phyloP scores from a whole-genome alignment of 495 filamentous ascomycete genomes.

The Penicillium angulare region DNA sequence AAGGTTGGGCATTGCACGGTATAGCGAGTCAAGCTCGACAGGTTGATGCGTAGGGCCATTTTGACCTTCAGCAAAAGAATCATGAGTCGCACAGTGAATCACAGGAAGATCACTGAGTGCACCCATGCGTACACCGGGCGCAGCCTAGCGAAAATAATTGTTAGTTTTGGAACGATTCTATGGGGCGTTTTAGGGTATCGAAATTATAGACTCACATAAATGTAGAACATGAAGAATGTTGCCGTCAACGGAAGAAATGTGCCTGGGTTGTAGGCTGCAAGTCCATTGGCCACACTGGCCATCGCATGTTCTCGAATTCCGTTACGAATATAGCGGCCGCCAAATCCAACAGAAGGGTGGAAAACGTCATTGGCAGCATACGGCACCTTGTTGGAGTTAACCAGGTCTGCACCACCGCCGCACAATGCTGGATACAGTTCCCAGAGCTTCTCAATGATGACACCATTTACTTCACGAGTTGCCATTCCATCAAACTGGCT shows the following conservation, averaged over 20 bases:
- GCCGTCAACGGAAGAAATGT: constrained; percentile 45
- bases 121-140: constrained; percentile 51
- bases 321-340: constrained; percentile 11
- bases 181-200: no score
- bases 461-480: no score
- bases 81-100: constrained; percentile 53
- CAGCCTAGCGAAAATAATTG: constrained; percentile 31
- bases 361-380: constrained; percentile 11
- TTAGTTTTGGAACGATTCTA: no score
- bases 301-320: constrained; percentile 52
- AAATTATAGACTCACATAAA: no score
- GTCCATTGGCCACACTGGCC: constrained; percentile 42
- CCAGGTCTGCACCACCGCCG: constrained; percentile 18
- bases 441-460: constrained; percentile 14
- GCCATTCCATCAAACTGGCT: no score
- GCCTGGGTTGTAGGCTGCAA: constrained; percentile 43
- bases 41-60: constrained; percentile 56
- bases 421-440: constrained; percentile 1
- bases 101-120: constrained; percentile 45
- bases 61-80: constrained; percentile 48
- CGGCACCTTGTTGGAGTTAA: constrained; percentile 15
- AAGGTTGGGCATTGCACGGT: constrained; percentile 52
- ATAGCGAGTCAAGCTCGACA: constrained; percentile 46
- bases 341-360: constrained; percentile 33
- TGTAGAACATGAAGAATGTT: neutral